Base-by-base conservation (phyloP, 73 alveolate genomes). In the Strombidium stylifer region DNA sequence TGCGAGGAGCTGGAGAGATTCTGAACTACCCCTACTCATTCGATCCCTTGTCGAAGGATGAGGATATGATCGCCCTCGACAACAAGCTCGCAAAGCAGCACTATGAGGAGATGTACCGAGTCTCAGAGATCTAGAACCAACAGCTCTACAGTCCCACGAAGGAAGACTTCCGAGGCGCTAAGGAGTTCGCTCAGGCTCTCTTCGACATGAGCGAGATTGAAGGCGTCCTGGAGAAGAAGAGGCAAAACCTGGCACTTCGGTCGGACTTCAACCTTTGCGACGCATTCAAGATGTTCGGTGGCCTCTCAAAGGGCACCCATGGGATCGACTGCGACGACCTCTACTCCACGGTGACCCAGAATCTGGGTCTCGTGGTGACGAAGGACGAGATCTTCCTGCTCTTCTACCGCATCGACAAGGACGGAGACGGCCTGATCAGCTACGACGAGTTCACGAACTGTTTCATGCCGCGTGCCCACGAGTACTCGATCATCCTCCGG, bases 271-370 rank as follows among this genome's bases (percentile, higher is more conserved):
- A 64, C 47, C 52, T 64, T 1, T 28, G 20, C 16, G 78, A 64
- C 35, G 78, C 66, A 12, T 64, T 12, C 25, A 44, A 47, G 45
- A 16, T 64, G 15, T 64, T 64, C 66, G 40, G 40, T 34, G 26
- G 59, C 3, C 55, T 47, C 16, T 44, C 27, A 30, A 46, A 42
- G 15, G 31, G 37, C 41, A 20, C 32, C 6, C 27, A 18, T 24
- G 78, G 78, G 3, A 44, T 64, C 3, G 78, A 64, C 51, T 49
- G 25, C 18, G 78, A 64, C 47, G 78, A 64, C 47, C 21, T 64
- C 3, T 64, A 24, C 57, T 64, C 41, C 45, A 65, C 45, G n/a
- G 19, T 64, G 15, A 64, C 27, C 20, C 57, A 64, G 37, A 21
- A 28, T 28, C 52, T 64, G 27, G 47, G 47, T 11, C 12, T 64